Percentiles rank a stretch among this genome's conserved stretches.
phyloP scores from a whole-genome alignment of 441 rosid species.

The Croton laevigatus region DNA sequence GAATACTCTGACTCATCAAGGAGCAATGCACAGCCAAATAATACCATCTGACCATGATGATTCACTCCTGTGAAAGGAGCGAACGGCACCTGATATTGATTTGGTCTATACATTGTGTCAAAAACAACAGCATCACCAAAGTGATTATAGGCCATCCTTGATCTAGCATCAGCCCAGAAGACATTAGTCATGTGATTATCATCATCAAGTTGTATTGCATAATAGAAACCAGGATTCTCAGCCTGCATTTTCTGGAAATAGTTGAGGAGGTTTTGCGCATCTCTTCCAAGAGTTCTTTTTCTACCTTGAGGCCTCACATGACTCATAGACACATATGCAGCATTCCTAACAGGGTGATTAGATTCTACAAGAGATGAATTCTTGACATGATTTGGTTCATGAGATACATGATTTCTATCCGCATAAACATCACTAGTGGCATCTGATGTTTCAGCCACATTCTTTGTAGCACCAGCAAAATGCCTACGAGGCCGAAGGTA shows the following conservation, averaged over 20 bases:
- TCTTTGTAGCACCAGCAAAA: slow-evolving; percentile 50
- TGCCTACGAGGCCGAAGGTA: slow-evolving; percentile 55
- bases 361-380: slow-evolving; percentile 32
- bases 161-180: slow-evolving; percentile 76
- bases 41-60: slow-evolving; percentile 61
- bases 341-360: slow-evolving; percentile 33
- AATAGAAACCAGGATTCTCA: slow-evolving; percentile 63
- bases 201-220: slow-evolving; percentile 70
- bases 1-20: slow-evolving; percentile 64
- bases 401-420: slow-evolving; percentile 37
- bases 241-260: slow-evolving; percentile 70
- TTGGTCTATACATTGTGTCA: slow-evolving; percentile 61
- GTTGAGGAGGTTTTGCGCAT: slow-evolving; percentile 56
- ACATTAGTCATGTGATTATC: slow-evolving; percentile 59
- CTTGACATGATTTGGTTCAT: slow-evolving; percentile 34
- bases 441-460: slow-evolving; percentile 33
- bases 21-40: slow-evolving; percentile 71
- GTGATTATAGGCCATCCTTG: slow-evolving; percentile 53
- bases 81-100: slow-evolving; percentile 62
- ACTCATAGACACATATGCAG: slow-evolving; percentile 29
- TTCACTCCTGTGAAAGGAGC: slow-evolving; percentile 71
- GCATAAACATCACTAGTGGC: slow-evolving; percentile 33
- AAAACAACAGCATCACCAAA: slow-evolving; percentile 66
- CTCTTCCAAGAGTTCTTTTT: slow-evolving; percentile 54
- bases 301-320: slow-evolving; percentile 35